Base-by-base conservation (phyloP, 331 rosid species). In the Rosa hybrid region DNA sequence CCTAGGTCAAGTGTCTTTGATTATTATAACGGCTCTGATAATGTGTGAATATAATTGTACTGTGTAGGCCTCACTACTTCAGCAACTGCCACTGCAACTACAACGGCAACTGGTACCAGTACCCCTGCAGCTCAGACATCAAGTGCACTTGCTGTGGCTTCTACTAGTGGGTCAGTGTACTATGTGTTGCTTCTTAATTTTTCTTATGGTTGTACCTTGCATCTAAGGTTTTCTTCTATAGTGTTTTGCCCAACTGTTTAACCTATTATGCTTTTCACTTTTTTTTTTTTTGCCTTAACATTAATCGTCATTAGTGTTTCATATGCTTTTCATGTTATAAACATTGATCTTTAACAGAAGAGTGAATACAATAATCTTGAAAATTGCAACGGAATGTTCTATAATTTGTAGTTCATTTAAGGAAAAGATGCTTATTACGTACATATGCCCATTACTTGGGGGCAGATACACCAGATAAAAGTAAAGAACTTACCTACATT, bases 141-240 rank as follows among this genome's bases (percentile, higher is more conserved):
- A 64, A 75, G 96, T 21, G 76, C 98, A 63, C 86, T 85, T 83
- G 84, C 85, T 84, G 84, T 85, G 49, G 90, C 96, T 56, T 89
- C 96, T 44, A 85, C 94, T 56, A 89, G 92, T 79, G 98, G 99
- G 99, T 93, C 25, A 86, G 92, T 69, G 53, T 77, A 64, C 71
- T 76, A 81, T 27, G 38, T 34, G 69, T 46, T 72, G 57, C 42
- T 69, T n/a, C 41, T 71, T 71, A 73, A 81, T 71, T 23, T 21
- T 14, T 45, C 42, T 46, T 71, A 23, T 34, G 18, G 34, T 41
- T 25, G 59, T 72, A 45, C 4, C 10, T 59, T 41, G 62, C 41
- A 20, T 68, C 17, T 10, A 49, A 57, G 14, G 74, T 25, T 69
- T 27, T 17, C 2, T 8, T 30, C 46, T 76, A 2, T 20, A 17